Conservation (phyloP, 2,329 filamentous ascomycete species). For the Aspergillus piperis region DNA sequence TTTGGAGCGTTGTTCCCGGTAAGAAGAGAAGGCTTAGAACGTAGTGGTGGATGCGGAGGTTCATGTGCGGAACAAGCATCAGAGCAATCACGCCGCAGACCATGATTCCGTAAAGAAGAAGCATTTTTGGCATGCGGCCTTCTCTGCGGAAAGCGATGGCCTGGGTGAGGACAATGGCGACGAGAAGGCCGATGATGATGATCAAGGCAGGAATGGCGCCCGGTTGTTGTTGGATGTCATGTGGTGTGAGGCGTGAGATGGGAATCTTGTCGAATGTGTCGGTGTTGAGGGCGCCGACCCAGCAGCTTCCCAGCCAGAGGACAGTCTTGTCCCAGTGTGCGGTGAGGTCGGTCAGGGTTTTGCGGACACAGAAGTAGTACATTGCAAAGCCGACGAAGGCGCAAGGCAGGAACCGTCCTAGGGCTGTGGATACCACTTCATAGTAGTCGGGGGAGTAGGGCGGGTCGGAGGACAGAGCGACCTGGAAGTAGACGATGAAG, state of each 20-base stretch:
- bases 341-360: slow-evolving; percentile 52
- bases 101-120: slow-evolving; percentile 51
- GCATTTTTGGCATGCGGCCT: slow-evolving; percentile 53
- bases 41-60: slow-evolving; percentile 65
- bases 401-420: slow-evolving; percentile 61
- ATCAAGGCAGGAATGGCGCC: slow-evolving; percentile 61
- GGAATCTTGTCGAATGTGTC: slow-evolving; percentile 66
- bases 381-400: slow-evolving; percentile 60
- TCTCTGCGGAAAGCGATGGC: slow-evolving; percentile 59
- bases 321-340: slow-evolving; percentile 63
- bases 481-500: slow-evolving; percentile 60
- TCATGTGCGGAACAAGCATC: slow-evolving; percentile 58
- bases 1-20: slow-evolving; percentile 61
- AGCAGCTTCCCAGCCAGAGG: slow-evolving; percentile 62
- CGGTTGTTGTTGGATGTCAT: slow-evolving; percentile 62
- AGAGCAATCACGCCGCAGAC: slow-evolving; percentile 47
- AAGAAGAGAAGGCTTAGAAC: slow-evolving; percentile 61
- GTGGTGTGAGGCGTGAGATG: slow-evolving; percentile 62
- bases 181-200: slow-evolving; percentile 52
- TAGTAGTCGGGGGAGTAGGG: slow-evolving; percentile 58
- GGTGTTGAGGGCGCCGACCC: slow-evolving; percentile 63
- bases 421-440: slow-evolving; percentile 55
- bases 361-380: slow-evolving; percentile 56
- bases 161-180: slow-evolving; percentile 57
- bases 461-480: slow-evolving; percentile 62